Conservation (phyloP, 2,329 filamentous ascomycete genomes). For the Colletotrichum horii region DNA sequence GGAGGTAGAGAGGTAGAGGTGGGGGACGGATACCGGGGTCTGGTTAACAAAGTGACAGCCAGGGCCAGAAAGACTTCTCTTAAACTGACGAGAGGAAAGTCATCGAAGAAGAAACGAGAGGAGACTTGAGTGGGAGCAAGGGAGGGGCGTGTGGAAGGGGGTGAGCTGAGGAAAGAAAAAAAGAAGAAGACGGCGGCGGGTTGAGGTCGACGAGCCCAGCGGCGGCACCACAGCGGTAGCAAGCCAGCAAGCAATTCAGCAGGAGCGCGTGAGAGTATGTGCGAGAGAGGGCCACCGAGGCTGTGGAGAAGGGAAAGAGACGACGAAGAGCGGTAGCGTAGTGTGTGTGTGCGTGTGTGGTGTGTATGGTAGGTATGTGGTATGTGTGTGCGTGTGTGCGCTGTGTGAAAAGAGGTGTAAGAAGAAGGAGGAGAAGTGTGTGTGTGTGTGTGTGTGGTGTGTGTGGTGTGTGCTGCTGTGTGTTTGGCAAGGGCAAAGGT, state of each 20-base stretch:
- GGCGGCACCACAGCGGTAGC: background rate
- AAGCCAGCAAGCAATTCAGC: background rate
- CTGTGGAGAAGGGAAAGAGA: slow-evolving; percentile 19
- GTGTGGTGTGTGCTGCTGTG: background rate
- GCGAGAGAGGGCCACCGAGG: background rate
- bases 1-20: slow-evolving; percentile 14
- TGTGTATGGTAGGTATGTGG: background rate
- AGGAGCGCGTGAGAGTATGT: background rate
- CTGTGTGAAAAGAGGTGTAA: background rate
- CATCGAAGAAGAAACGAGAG: slow-evolving; percentile 21
- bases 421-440: background rate
- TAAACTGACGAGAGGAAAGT: slow-evolving; percentile 20
- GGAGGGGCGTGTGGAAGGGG: slow-evolving; percentile 15
- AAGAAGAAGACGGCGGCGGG: background rate
- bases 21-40: slow-evolving; percentile 24
- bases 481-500: slow-evolving; percentile 18
- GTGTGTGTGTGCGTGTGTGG: background rate
- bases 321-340: slow-evolving; percentile 2
- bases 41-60: slow-evolving; percentile 26
- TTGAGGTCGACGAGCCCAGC: background rate
- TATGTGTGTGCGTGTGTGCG: background rate
- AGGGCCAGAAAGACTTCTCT: slow-evolving; percentile 12
- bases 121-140: slow-evolving; percentile 4
- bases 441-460: background rate
- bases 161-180: slow-evolving; percentile 11